A percentile compares a stretch with the other conserved stretches of the same genome.
Evolutionary conservation across 2,329 filamentous ascomycete species (phyloP).

Genomic region (Venturia asperata): DNA sequence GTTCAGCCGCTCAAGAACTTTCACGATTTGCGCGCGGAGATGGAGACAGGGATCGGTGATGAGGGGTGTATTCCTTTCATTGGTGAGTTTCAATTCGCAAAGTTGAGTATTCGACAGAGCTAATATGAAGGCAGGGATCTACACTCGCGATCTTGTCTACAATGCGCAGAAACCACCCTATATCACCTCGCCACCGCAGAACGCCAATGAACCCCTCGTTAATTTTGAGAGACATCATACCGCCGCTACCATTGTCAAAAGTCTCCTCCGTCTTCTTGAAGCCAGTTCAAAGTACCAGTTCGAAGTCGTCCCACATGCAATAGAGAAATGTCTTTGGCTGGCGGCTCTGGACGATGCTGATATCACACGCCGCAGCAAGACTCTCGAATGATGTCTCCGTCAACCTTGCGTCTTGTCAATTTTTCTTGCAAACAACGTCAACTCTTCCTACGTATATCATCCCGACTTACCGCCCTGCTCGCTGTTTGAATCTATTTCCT

Average conservation of each 20-base stretch:
- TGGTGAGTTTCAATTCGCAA: conserved; percentile 43
- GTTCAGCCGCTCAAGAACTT: conserved; percentile 75
- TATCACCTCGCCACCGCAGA: conserved; percentile 55
- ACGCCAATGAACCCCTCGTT: conserved; percentile 55
- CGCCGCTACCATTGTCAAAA: conserved; percentile 71
- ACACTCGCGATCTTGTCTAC: conserved; percentile 76
- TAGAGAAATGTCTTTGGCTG: conserved; percentile 80
- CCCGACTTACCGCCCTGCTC: not conserved
- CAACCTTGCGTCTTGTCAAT: not conserved
- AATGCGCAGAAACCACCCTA: conserved; percentile 72
- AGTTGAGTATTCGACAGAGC: conserved; percentile 6
- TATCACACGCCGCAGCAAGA: conserved; percentile 40
- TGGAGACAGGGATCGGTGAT: conserved; percentile 62
- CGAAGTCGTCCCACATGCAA: conserved; percentile 66
- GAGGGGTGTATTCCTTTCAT: conserved; percentile 78
- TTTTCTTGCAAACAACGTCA: not conserved
- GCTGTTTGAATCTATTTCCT: not conserved
- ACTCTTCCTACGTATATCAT: not conserved
- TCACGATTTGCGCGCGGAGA: conserved; percentile 66
- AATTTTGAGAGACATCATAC: conserved; percentile 79
- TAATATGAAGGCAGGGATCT: conserved; percentile 44
- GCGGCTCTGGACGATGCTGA: conserved; percentile 69
- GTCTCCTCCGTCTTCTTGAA: conserved; percentile 68
- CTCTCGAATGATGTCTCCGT: conserved; percentile 19
- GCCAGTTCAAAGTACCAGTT: conserved; percentile 69